These are phyloP conservation scores for Oldenlandia corymbosa DNA, from an alignment of 257 asterid species.

Conservation along the genomic window DNA sequence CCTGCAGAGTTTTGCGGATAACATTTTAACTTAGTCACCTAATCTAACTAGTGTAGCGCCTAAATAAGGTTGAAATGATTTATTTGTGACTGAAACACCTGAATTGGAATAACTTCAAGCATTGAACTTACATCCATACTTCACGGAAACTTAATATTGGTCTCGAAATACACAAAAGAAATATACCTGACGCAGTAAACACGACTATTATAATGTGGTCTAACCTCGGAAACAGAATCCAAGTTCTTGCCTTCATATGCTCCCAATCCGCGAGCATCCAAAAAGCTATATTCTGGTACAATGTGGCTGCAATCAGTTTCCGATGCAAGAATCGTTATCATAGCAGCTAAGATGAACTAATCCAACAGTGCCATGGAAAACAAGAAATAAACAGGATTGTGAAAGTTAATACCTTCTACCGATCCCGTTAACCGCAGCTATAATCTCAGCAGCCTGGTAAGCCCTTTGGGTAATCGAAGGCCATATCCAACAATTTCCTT, in stretches of 20 bases:
- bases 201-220: background rate
- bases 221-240: slow-evolving; percentile 66
- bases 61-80: background rate
- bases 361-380: background rate
- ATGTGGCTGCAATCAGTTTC: slow-evolving; percentile 45
- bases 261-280: slow-evolving; percentile 99
- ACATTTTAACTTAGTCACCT: background rate
- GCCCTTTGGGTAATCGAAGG: slow-evolving; percentile 97
- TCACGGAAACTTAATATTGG: background rate
- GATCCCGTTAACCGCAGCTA: slow-evolving; percentile 73
- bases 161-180: background rate
- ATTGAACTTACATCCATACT: too few relatives aligned
- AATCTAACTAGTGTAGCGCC: background rate
- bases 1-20: slow-evolving; percentile 27
- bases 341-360: background rate
- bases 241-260: slow-evolving; percentile 78
- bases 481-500: slow-evolving; percentile 90
- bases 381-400: background rate
- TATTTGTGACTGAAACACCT: background rate
- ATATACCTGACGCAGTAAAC: background rate
- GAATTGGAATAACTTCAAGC: background rate
- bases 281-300: slow-evolving; percentile 90
- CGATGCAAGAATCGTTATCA: background rate
- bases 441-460: slow-evolving; percentile 95
- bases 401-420: slow-evolving; percentile 42